Percentiles rank a stretch among this genome's conserved stretches.
These are phyloP conservation scores for Paraurostyla sp. DNA, from an alignment of 73 alveolate genomes.

Conservation along the genomic window DNA sequence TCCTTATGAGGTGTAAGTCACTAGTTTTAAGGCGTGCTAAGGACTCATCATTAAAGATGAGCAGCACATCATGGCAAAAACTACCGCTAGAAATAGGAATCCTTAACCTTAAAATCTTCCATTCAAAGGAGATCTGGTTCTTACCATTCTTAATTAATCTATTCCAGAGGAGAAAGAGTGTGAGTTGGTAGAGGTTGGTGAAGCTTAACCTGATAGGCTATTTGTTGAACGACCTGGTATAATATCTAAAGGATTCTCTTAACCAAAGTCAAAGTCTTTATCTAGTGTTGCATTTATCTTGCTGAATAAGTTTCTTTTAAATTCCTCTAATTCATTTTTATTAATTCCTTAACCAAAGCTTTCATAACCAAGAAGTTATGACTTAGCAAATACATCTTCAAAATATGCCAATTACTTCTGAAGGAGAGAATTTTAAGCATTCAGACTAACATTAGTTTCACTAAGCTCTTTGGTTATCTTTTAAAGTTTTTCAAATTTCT, in stretches of 20 bases:
- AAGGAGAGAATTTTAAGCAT: conserved; percentile 11
- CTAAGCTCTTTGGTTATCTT: conserved; percentile 19
- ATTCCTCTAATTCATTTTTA: conserved; percentile 46
- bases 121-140: neutral
- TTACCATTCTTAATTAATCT: neutral
- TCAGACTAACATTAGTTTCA: conserved; percentile 3
- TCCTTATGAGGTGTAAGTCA: neutral
- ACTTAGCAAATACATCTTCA: conserved; percentile 62
- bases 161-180: neutral
- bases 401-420: conserved; percentile 38
- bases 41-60: conserved; percentile 49
- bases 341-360: neutral
- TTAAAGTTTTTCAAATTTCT: conserved; percentile 9
- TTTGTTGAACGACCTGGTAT: conserved; percentile 17
- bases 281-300: conserved; percentile 43
- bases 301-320: conserved; percentile 7
- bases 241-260: neutral
- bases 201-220: neutral
- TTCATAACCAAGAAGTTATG: conserved; percentile 22
- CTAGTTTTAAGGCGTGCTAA: neutral
- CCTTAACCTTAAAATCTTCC: conserved; percentile 21
- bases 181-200: neutral
- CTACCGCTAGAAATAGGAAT: conserved; percentile 46
- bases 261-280: neutral
- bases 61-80: conserved; percentile 65